Conservation (phyloP, 139 green algal species). For the Marvania coccoides region DNA sequence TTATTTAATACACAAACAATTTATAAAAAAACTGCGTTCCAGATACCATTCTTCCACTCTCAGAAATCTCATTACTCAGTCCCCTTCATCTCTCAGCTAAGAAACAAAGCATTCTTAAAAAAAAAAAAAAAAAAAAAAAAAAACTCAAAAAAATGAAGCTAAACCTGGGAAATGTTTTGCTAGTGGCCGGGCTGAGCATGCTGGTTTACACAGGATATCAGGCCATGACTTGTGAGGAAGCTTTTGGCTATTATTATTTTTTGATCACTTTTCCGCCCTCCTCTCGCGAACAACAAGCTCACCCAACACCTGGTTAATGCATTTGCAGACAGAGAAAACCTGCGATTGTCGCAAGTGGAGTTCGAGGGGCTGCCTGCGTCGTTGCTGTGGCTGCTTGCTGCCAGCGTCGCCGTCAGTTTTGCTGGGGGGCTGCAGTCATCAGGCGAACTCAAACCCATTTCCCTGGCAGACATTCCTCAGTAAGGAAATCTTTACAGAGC, state of each 20-base stretch:
- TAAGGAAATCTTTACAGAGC: not conserved
- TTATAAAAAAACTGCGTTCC: no score
- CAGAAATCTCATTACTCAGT: no score
- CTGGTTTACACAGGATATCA: slow-evolving; percentile 12
- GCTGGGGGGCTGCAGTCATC: slow-evolving; percentile 2
- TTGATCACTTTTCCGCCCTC: not conserved
- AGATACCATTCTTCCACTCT: no score
- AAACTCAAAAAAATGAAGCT: not conserved
- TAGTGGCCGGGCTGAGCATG: not conserved
- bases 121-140: no score
- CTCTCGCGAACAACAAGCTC: not conserved
- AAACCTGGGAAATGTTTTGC: not conserved
- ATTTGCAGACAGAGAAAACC: slow-evolving; percentile 6
- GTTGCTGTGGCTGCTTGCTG: slow-evolving; percentile 8
- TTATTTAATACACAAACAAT: no score
- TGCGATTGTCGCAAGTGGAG: slow-evolving; percentile 15
- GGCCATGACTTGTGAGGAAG: slow-evolving; percentile 8
- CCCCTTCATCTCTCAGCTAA: no score
- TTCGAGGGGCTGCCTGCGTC: slow-evolving; percentile 8
- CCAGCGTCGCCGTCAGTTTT: not conserved
- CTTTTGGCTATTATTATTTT: no score
- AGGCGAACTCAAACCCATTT: slow-evolving; percentile 16
- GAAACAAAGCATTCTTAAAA: no score
- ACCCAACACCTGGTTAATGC: not conserved
- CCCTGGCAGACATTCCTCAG: not conserved